Evolutionary conservation across 495 filamentous ascomycete genomes (phyloP).

Genomic region (Aspergillus funiculosus): DNA sequence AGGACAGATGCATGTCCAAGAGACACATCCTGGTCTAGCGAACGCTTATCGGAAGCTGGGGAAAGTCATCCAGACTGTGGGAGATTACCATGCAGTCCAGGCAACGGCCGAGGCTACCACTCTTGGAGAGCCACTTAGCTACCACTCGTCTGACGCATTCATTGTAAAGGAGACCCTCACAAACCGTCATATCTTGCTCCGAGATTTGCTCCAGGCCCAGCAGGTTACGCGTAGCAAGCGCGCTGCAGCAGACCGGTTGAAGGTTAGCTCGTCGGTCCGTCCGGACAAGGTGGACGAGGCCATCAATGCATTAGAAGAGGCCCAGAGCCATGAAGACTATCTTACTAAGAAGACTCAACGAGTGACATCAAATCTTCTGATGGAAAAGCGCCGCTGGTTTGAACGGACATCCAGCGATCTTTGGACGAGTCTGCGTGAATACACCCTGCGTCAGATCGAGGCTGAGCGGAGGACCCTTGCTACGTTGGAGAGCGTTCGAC

Average conservation of each 20-base stretch:
- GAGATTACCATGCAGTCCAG: slow-evolving; percentile 96
- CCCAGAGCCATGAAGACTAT: slow-evolving; percentile 67
- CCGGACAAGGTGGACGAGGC: slow-evolving; percentile 96
- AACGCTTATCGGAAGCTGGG: slow-evolving; percentile 94
- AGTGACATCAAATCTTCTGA: slow-evolving; percentile 81
- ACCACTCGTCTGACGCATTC: slow-evolving; percentile 93
- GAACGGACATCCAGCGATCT: slow-evolving; percentile 77
- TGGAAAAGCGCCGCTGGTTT: slow-evolving; percentile 89
- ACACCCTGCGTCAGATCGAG: slow-evolving; percentile 90
- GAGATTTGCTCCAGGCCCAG: slow-evolving; percentile 85
- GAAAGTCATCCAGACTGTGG: slow-evolving; percentile 82
- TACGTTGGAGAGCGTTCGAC: slow-evolving; percentile 83
- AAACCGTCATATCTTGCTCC: slow-evolving; percentile 96
- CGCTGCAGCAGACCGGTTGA: slow-evolving; percentile 80
- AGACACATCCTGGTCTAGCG: slow-evolving; percentile 79
- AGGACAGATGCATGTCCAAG: slow-evolving; percentile 75
- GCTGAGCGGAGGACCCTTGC: slow-evolving; percentile 88
- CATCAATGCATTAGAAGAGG: slow-evolving; percentile 81
- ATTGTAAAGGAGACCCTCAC: slow-evolving; percentile 99
- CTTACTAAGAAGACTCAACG: slow-evolving; percentile 76
- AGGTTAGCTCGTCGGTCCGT: slow-evolving; percentile 72
- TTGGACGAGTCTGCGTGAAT: slow-evolving; percentile 76
- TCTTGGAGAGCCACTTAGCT: slow-evolving; percentile 85
- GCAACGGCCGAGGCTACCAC: slow-evolving; percentile 95
- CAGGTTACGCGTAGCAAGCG: slow-evolving; percentile 71